Evolutionary conservation across 306 rosid genomes (phyloP), one percentile per base, ranked within the genome.

Genomic region (Clitoria ternatea): DNA sequence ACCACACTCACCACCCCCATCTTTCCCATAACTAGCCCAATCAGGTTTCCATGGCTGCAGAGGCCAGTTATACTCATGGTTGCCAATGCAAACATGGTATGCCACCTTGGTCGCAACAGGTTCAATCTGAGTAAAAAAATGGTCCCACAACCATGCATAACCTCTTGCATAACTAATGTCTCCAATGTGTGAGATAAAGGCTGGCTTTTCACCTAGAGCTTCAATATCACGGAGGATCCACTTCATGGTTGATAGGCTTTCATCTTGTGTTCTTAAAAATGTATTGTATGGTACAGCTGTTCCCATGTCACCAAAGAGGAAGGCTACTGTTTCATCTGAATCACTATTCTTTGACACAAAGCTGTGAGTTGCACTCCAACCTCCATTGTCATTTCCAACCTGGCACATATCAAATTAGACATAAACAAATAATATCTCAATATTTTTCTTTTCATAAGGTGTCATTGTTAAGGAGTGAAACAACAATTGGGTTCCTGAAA

Each of bases 1-100:
- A 49, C 97, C 97, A 22, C 99, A 94, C 78, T 94, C 99, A 35
- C 99, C 99, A 55, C 99, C 97, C 19, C 99, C 95, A 26, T 94
- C 99, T 67, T 50, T 90, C 63, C 92, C 89, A 22, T 94, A 94
- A 64, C 49, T 69, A 1, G 99, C 70, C 97, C 97, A 91, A 9
- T 82, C 86, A 4, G 97, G 96, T 71, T 83, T 91, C 87, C 87
- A 91, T 3, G 97, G 96, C 83, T 94, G 97, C 48, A 36, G 60
- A 27, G 97, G 92, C 99, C 99, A 94, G 61, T 91, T 62, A 66
- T 91, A 91, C 80, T 85, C 96, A 26, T 94, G 99, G 73, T 89
- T 94, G 13, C 99, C 97, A 44, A 94, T 86, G 75, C 99, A 91
- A 24, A 94, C 99, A 63, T 87, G 99, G 83, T 94, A 94, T 14